phyloP scores from a whole-genome alignment of 148 eudicot genomes.

The Suaeda aralocaspica region DNA sequence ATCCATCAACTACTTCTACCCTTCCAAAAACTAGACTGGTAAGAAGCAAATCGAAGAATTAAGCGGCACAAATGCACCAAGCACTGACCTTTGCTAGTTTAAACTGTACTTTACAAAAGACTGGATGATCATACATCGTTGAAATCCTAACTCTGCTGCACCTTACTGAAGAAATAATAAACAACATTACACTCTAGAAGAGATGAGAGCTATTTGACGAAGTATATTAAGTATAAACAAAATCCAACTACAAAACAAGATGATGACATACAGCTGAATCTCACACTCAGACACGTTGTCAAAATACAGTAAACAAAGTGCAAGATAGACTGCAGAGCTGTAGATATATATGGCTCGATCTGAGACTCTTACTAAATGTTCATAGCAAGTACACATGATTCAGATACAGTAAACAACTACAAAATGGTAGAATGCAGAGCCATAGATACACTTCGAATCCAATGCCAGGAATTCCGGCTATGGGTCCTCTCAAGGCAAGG shows the following conservation, averaged over 20 bases:
- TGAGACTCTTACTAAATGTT: conserved; percentile 3
- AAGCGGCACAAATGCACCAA: too few relatives aligned
- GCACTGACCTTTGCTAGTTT: too few relatives aligned
- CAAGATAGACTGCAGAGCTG: not conserved
- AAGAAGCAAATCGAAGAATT: too few relatives aligned
- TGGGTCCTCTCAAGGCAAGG: not conserved
- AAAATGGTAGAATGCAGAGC: conserved; percentile 4
- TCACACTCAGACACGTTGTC: not conserved
- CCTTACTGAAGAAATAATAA: not conserved
- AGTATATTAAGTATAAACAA: not conserved
- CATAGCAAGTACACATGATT: not conserved
- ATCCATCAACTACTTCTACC: too few relatives aligned
- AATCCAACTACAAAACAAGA: not conserved
- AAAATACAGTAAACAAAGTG: not conserved
- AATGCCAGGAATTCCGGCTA: not conserved
- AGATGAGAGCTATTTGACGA: not conserved
- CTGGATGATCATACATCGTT: too few relatives aligned
- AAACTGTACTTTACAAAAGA: too few relatives aligned
- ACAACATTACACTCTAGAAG: not conserved
- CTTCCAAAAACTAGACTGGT: too few relatives aligned
- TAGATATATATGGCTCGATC: not conserved
- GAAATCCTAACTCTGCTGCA: not conserved
- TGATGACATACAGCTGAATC: not conserved
- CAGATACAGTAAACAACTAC: conserved; percentile 12
- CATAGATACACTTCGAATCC: conserved; percentile 11